These are phyloP conservation scores for Linum usitatissimum DNA, from an alignment of 345 rosid species.

Conservation along the genomic window DNA sequence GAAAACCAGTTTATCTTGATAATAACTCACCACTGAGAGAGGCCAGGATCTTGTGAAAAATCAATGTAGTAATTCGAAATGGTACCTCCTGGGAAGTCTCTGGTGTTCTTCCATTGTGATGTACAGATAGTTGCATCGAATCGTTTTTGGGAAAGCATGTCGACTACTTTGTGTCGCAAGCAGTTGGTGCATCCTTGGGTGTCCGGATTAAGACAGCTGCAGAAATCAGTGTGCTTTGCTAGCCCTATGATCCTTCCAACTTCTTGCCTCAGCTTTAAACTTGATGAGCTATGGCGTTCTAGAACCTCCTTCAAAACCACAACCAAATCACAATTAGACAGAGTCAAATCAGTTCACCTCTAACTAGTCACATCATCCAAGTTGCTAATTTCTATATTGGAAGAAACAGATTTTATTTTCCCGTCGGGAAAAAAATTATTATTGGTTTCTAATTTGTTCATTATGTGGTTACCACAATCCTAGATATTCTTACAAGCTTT, in stretches of 20 bases:
- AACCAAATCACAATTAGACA: background rate
- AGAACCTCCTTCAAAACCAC: slow-evolving; percentile 24
- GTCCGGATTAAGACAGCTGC: slow-evolving; percentile 21
- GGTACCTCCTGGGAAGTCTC: slow-evolving; percentile 33
- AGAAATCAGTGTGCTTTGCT: slow-evolving; percentile 17
- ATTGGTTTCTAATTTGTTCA: too few relatives aligned
- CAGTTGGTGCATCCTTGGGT: slow-evolving; percentile 24
- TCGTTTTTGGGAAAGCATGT: slow-evolving; percentile 23
- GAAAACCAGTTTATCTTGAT: too few relatives aligned
- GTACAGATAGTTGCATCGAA: slow-evolving; percentile 25
- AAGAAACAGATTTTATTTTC: too few relatives aligned
- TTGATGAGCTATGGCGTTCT: slow-evolving; percentile 18
- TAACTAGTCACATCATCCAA: too few relatives aligned
- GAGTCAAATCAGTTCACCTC: background rate
- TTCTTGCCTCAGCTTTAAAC: slow-evolving; percentile 25
- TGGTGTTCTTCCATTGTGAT: slow-evolving; percentile 35
- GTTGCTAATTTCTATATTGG: too few relatives aligned
- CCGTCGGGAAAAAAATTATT: too few relatives aligned
- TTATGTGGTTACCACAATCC: too few relatives aligned
- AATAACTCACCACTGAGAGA: too few relatives aligned
- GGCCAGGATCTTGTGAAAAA: too few relatives aligned
- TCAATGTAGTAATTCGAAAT: background rate
- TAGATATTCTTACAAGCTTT: too few relatives aligned
- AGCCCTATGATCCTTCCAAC: slow-evolving; percentile 16
- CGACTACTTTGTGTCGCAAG: slow-evolving; percentile 24